Evolutionary conservation across 176 grass and related monocot genomes (phyloP).

Genomic region (Oryza australiensis): DNA sequence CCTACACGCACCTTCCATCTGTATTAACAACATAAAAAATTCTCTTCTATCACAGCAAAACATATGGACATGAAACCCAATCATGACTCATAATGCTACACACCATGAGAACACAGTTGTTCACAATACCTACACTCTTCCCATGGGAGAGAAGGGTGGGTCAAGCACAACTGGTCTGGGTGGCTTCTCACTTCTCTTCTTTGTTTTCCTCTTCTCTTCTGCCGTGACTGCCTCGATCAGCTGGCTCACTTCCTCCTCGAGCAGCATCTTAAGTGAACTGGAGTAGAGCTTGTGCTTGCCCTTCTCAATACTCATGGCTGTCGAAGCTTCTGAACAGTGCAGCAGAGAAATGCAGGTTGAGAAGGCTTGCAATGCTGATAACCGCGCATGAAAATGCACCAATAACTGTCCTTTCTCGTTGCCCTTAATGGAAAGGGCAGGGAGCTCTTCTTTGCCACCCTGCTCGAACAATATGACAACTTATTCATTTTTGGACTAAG

Average conservation of each 20-base stretch:
- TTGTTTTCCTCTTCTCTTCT: conserved; percentile 69
- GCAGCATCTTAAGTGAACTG: conserved; percentile 75
- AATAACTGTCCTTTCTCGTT: conserved; percentile 61
- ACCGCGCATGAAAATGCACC: conserved; percentile 80
- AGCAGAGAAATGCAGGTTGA: conserved; percentile 78
- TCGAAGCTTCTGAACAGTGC: conserved; percentile 67
- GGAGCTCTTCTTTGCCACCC: conserved; percentile 83
- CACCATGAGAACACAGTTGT: not conserved
- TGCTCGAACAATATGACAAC: conserved; percentile 45
- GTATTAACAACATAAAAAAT: conserved; percentile 40
- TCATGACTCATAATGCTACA: not conserved
- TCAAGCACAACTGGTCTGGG: conserved; percentile 54
- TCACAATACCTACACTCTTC: conserved; percentile 57
- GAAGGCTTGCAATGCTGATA: conserved; percentile 90
- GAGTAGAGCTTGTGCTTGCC: conserved; percentile 72
- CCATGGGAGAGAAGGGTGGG: conserved; percentile 82
- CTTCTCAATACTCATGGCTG: conserved; percentile 57
- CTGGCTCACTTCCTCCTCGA: conserved; percentile 87
- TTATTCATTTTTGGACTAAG: conserved; percentile 17
- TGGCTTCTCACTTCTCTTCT: conserved; percentile 51
- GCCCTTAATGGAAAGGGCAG: conserved; percentile 64
- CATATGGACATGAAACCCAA: conserved; percentile 39
- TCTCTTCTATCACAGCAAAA: conserved; percentile 27
- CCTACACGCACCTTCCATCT: conserved; percentile 25
- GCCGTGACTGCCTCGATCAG: conserved; percentile 77